Conservation (phyloP, 176 grass and related monocot genomes). For the Zizania latifolia region DNA sequence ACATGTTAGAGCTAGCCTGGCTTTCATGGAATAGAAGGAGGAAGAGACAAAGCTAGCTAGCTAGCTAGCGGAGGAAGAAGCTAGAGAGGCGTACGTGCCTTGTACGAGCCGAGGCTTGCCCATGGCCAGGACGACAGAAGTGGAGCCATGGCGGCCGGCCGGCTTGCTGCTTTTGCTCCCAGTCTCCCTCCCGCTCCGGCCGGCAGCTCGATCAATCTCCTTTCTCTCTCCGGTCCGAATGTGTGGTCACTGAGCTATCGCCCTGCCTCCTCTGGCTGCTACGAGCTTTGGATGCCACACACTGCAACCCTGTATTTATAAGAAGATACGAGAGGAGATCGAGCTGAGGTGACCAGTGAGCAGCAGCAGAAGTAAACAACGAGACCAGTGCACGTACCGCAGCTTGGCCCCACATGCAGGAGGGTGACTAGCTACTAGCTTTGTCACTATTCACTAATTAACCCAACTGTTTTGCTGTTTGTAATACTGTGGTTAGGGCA, state of each 20-base stretch:
- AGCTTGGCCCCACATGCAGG: too few relatives aligned
- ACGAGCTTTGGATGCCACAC: not conserved
- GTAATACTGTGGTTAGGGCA: too few relatives aligned
- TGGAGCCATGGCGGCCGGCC: conserved; percentile 19
- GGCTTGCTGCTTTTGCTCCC: not conserved
- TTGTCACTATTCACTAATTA: too few relatives aligned
- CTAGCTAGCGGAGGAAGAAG: too few relatives aligned
- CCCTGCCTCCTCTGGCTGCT: not conserved
- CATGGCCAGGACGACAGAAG: conserved; percentile 87
- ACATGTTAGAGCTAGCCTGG: not conserved
- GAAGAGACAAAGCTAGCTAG: too few relatives aligned
- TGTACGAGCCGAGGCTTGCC: conserved; percentile 62
- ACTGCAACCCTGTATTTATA: not conserved
- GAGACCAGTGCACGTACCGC: too few relatives aligned
- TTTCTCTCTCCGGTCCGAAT: not conserved
- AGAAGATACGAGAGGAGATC: not conserved
- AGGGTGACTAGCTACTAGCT: too few relatives aligned
- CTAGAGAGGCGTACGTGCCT: conserved; percentile 28
- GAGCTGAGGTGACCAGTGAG: too few relatives aligned
- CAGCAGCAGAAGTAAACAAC: too few relatives aligned
- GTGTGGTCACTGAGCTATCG: not conserved
- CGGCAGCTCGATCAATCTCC: not conserved
- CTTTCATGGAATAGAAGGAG: too few relatives aligned
- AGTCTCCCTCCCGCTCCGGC: too few relatives aligned
- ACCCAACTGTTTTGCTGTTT: too few relatives aligned